Percentiles rank a stretch among this genome's conserved stretches.
Conservation (phyloP, 176 grass and related monocot genomes). For the Carex pumila region DNA sequence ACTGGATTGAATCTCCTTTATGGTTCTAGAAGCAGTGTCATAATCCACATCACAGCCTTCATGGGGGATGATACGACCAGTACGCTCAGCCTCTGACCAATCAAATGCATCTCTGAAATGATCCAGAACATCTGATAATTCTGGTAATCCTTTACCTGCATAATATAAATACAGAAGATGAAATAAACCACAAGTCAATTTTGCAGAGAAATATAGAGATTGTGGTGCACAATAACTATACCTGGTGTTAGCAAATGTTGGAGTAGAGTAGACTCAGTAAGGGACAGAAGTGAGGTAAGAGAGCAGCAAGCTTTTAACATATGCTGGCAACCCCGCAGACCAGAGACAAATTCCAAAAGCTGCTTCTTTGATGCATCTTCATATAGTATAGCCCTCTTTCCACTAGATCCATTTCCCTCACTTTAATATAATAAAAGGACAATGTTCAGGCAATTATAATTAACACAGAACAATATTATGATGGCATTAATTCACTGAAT, state of each 20-base stretch:
- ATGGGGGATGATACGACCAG: constrained; percentile 72
- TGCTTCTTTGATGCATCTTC: constrained; percentile 91
- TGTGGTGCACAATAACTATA: constrained; percentile 7
- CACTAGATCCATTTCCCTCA: constrained; percentile 49
- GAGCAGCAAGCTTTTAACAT: constrained; percentile 73
- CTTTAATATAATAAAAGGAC: constrained; percentile 32
- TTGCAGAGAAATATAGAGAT: background rate
- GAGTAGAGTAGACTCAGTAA: constrained; percentile 53
- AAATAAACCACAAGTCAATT: background rate
- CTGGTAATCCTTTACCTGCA: constrained; percentile 67
- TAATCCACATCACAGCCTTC: constrained; percentile 83
- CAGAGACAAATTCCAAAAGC: constrained; percentile 72
- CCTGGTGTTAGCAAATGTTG: constrained; percentile 80
- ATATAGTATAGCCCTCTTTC: constrained; percentile 71
- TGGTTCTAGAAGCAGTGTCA: constrained; percentile 43
- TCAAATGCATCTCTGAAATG: constrained; percentile 90
- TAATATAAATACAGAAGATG: constrained; percentile 23
- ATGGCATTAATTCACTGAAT: constrained; percentile 7
- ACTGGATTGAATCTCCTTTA: constrained; percentile 61
- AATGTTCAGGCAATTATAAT: constrained; percentile 2
- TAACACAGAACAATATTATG: background rate
- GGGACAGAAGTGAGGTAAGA: constrained; percentile 32
- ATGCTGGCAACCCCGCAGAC: constrained; percentile 68
- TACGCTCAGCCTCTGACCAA: constrained; percentile 85
- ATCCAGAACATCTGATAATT: constrained; percentile 56